Conservation (phyloP, 805 yeast genomes). For the Starmerella ratchasimensis region DNA sequence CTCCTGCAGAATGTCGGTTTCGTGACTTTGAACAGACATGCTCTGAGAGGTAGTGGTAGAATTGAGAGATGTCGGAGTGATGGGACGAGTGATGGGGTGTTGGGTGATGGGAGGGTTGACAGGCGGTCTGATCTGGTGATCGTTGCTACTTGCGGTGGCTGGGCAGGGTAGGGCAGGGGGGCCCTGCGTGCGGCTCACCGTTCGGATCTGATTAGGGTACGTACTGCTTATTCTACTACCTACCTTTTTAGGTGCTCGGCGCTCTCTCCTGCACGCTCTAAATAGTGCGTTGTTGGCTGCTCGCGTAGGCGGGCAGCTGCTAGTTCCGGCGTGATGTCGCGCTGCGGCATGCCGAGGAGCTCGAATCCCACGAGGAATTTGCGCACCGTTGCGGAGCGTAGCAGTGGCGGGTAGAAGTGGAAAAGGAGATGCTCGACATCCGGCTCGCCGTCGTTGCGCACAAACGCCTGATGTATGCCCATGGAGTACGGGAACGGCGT, state of each 20-base stretch:
- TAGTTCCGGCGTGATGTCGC: conserved; percentile 52
- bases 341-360: conserved; percentile 43
- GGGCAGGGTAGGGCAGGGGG: no score
- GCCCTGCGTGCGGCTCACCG: no score
- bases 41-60: no score
- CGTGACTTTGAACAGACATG: conserved; percentile 20
- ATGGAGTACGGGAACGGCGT: conserved; percentile 66
- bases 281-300: conserved; percentile 15
- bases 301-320: conserved; percentile 43
- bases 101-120: no score
- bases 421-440: conserved; percentile 44
- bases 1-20: conserved; percentile 19
- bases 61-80: no score
- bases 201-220: no score
- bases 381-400: conserved; percentile 60
- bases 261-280: no score
- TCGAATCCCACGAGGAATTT: conserved; percentile 67
- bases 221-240: no score
- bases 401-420: conserved; percentile 68
- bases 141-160: no score
- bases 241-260: not conserved
- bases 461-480: conserved; percentile 70
- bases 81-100: no score
- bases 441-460: conserved; percentile 32
- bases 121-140: no score